Conservation (phyloP, 2,329 filamentous ascomycete species). For the Proliferodiscus dingleyae region DNA sequence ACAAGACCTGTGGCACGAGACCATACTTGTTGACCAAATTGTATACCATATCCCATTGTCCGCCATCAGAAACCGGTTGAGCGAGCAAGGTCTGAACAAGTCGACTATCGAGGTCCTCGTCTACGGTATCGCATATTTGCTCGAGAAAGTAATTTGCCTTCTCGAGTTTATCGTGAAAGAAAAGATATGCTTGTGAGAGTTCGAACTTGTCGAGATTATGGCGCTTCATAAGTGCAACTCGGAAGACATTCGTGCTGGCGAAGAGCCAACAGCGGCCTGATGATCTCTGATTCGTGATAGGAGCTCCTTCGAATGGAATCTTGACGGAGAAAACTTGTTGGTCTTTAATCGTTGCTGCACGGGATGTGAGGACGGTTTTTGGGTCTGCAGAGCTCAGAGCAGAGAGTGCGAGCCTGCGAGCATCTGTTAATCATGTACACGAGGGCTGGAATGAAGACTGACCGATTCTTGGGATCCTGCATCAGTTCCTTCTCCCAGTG, state of each 20-base stretch:
- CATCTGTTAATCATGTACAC: too few species aligned
- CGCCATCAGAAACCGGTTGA: conserved; percentile 71
- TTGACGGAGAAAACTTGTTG: conserved; percentile 79
- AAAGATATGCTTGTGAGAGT: conserved; percentile 82
- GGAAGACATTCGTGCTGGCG: conserved; percentile 82
- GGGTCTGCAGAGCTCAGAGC: conserved; percentile 67
- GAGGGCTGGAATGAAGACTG: conserved; percentile 12
- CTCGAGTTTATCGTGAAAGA: conserved; percentile 93
- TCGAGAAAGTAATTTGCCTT: conserved; percentile 89
- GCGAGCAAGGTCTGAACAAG: conserved; percentile 66
- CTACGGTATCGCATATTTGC: conserved; percentile 70
- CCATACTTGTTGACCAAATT: conserved; percentile 86
- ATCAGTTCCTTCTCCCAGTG: conserved; percentile 60
- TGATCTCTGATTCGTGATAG: conserved; percentile 78
- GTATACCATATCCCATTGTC: conserved; percentile 89
- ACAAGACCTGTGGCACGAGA: conserved; percentile 75
- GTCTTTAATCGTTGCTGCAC: conserved; percentile 58
- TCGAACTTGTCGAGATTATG: conserved; percentile 75
- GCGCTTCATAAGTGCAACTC: conserved; percentile 80
- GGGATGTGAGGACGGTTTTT: conserved; percentile 59
- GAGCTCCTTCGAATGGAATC: conserved; percentile 75
- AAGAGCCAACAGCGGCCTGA: conserved; percentile 91
- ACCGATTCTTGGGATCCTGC: conserved; percentile 63
- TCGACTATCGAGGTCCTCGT: conserved; percentile 65
- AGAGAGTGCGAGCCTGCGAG: conserved; percentile 68